Conservation (phyloP, 2,329 filamentous ascomycete genomes). For the Tolypocladium nubicola region DNA sequence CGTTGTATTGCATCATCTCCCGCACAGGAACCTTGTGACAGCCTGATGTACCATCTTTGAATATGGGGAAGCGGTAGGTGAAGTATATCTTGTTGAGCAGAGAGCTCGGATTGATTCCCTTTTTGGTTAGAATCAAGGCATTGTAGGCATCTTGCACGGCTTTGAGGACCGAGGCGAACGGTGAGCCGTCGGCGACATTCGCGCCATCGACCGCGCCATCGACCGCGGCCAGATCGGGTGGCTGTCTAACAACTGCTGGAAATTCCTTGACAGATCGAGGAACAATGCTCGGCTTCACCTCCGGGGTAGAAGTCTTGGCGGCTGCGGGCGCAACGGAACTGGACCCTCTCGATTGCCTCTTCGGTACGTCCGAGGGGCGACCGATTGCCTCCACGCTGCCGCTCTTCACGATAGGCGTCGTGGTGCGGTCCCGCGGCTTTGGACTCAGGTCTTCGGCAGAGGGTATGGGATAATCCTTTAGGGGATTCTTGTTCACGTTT, state of each 20-base stretch:
- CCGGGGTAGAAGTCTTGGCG: neutral
- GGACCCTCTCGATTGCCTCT: neutral
- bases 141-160: slow-evolving; percentile 13
- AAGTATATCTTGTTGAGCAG: slow-evolving; percentile 21
- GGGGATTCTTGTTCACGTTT: slow-evolving; percentile 11
- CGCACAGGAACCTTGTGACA: slow-evolving; percentile 29
- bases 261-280: neutral
- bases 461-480: slow-evolving; percentile 7
- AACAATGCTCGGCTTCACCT: neutral
- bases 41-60: slow-evolving; percentile 11
- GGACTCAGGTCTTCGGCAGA: slow-evolving; percentile 7
- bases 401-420: slow-evolving; percentile 4
- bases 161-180: slow-evolving; percentile 17
- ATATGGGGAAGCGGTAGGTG: slow-evolving; percentile 18
- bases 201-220: neutral
- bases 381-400: slow-evolving; percentile 4
- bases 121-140: slow-evolving; percentile 8
- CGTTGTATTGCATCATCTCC: slow-evolving; percentile 35
- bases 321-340: neutral
- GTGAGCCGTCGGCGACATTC: slow-evolving; percentile 7
- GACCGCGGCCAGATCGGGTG: neutral
- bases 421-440: slow-evolving; percentile 4
- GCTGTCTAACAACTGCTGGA: neutral
- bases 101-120: slow-evolving; percentile 9
- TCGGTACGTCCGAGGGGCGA: neutral